Evolutionary conservation across 192 early-diverging fungal species (phyloP), one percentile per base, ranked within the genome.

Genomic region (Radiomyces spectabilis): DNA sequence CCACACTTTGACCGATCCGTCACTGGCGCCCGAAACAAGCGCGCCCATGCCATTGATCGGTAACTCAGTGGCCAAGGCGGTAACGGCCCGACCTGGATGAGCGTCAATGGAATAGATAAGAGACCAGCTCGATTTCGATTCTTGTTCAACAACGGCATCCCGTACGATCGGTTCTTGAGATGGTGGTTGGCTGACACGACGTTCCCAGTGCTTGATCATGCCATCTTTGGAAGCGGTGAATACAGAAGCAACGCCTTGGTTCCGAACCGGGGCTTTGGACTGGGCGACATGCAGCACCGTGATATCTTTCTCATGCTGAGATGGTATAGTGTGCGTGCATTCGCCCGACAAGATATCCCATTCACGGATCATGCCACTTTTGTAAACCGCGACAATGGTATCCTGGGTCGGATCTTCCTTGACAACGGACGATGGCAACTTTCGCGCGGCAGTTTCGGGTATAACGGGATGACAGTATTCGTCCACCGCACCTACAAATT

Each of bases 191-290:
- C n/a, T n/a, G n/a, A 48, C 7, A 22, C 21, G 13, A 6, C 59
- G 59, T 42, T 61, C 50, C 51, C 51, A 68, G 22, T 60, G 63
- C 21, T 57, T 62, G 15, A 68, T 45, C 2, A 41, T 34, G 0
- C 66, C 66, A 29, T 68, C 66, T 32, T 58, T 68, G 0, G 49
- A 51, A 7, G 55, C 59, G 12, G 60, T 53, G 39, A 68, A 68
- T 0, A 68, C 41, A 49, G 55, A 53, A 0, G 62, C 53, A 18
- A 57, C 38, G n/a, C 62, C 62, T 26, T 30, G 18, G 18, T 51
- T 56, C 5, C 55, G 47, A 30, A 52, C 34, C 2, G 55, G 48
- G 0, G 62, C 55, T 26, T 51, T 44, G 21, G 32, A 27, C 26
- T 53, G 39, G 4, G 29, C 51, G 5, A 43, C 32, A 24, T 61